Evolutionary conservation across 1,139 yeast species (phyloP).

Genomic region (Debaryomyces sp.): DNA sequence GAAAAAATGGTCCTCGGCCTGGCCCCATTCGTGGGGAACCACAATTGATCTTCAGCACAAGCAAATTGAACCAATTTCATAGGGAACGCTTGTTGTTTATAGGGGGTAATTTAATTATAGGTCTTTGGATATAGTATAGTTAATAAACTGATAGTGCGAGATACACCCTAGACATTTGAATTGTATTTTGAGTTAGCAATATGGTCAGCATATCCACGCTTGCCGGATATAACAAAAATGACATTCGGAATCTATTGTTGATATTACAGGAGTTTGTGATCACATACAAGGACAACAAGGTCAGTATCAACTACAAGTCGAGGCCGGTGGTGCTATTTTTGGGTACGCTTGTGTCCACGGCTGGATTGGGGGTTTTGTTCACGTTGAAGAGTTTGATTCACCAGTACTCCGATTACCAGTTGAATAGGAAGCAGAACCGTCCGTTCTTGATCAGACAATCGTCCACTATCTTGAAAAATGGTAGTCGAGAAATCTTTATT

Average conservation of each 20-base stretch:
- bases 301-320: conserved; percentile 45
- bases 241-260: conserved; percentile 35
- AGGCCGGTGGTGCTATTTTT: conserved; percentile 49
- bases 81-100: neutral
- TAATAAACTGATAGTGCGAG: neutral
- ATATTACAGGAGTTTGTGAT: conserved; percentile 42
- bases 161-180: neutral
- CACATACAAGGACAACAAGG: conserved; percentile 41
- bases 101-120: neutral
- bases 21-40: conserved; percentile 1
- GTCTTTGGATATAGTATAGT: neutral
- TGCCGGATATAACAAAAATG: conserved; percentile 37
- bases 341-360: conserved; percentile 44
- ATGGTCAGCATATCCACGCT: conserved; percentile 43
- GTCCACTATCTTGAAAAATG: conserved; percentile 51
- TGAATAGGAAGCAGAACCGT: conserved; percentile 30
- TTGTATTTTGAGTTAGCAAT: neutral
- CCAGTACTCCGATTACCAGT: conserved; percentile 34
- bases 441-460: conserved; percentile 48
- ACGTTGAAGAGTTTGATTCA: conserved; percentile 33
- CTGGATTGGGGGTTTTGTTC: conserved; percentile 45
- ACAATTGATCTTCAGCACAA: neutral
- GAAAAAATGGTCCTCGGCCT: conserved; percentile 1
- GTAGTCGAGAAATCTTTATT: conserved; percentile 56
- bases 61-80: neutral